Percentiles rank a stretch among this genome's conserved stretches.
These are phyloP conservation scores for Phytophthora sojae DNA, from an alignment of 352 stramenopile genomes.

Conservation along the genomic window DNA sequence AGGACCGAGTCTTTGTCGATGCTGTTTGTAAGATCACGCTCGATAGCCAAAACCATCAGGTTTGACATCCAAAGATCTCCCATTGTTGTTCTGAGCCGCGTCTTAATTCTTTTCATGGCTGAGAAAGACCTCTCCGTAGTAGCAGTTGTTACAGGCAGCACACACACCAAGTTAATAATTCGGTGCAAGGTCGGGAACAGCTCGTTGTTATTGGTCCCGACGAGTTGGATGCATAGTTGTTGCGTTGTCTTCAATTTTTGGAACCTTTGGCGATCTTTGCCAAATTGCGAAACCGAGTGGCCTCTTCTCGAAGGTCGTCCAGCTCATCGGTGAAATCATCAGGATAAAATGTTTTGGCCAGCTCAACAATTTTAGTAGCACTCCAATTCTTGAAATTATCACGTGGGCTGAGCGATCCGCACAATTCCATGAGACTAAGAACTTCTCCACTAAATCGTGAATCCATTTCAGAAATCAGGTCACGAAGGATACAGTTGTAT, in stretches of 20 bases:
- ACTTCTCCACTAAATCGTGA: neutral
- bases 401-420: neutral
- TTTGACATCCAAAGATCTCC: too few relatives aligned
- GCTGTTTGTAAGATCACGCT: too few relatives aligned
- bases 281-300: neutral
- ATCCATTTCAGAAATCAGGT: conserved; percentile 1
- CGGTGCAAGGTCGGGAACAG: neutral
- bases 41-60: too few relatives aligned
- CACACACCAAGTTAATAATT: conserved; percentile 2
- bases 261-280: neutral
- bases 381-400: neutral
- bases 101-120: conserved; percentile 13
- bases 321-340: neutral
- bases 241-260: neutral
- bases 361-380: neutral
- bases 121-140: conserved; percentile 18
- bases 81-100: too few relatives aligned
- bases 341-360: conserved; percentile 1
- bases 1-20: too few relatives aligned
- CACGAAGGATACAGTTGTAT: neutral
- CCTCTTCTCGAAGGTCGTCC: neutral
- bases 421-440: neutral
- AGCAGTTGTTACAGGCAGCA: conserved; percentile 8
- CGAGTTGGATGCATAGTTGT: neutral
- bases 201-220: neutral